Base-by-base conservation (phyloP, 2,329 filamentous ascomycete genomes). In the Pestalotiopsis sp. region DNA sequence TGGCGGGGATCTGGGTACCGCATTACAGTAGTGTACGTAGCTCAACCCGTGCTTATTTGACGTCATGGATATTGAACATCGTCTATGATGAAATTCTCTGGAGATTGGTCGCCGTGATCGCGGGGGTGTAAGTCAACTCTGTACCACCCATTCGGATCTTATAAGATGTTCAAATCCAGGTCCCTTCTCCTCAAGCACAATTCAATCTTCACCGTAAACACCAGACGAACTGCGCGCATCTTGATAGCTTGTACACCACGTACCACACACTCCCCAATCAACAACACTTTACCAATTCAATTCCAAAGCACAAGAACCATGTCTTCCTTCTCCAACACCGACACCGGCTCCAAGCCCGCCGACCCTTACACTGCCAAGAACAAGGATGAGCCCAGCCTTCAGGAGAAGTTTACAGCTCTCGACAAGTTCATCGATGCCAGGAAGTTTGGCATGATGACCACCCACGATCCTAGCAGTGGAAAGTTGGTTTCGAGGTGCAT, bases 361-460 rank as follows among this genome's bases (percentile, higher is more conserved):
- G 92, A 96, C 81, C 93, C 93, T 2, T 97, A 97, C 85, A 94
- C 89, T 77, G 82, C 84, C 69, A 89, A 91, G 81, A 94, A 93
- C 82, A 87, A 94, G 59, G 86, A 90, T 61, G 83, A 88, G 0
- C 83, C 86, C 17, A 84, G 90, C 3, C 81, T 94, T 41, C 87
- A 92, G 74, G 87, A 93, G 72, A 97, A 97, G 84, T 85, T 97
- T 71, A 87, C 92, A 69, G 93, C 92, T 69, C 86, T 97, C 52
- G 84, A 86, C 74, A 82, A 84, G 14, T 97, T 97, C 80, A 87
- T 93, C 77, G 85, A 88, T 49, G 85, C 86, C 71, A 88, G 86
- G 84, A 97, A 97, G 82, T 97, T 94, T 78, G 93, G 92, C 80
- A 93, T 97, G 91, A 90, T 97, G 89, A 96, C 94, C 9, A 97